Evolutionary conservation across 1,139 yeast species (phyloP), one percentile per base, ranked within the genome.

Genomic region (Saccharomycopsis phalli): DNA sequence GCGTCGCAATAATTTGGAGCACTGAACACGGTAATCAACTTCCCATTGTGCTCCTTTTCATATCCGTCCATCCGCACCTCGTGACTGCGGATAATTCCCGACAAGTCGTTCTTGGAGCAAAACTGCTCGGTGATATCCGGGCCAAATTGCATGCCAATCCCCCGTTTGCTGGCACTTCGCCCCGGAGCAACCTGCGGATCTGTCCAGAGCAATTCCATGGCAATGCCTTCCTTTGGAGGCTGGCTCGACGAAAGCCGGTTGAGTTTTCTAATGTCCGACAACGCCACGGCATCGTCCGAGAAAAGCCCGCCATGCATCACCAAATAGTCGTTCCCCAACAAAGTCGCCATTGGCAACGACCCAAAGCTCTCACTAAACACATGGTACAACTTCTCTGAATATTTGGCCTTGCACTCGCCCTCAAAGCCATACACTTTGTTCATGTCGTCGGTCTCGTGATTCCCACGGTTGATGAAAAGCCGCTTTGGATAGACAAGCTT

Each of bases 1-100:
- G 81, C 67, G 56, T 93, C 99, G 62, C 97, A 88, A 60, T 91
- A 91, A 60, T 93, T 88, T 31, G 99, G 99, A 0, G 99, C 98
- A 60, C 94, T 80, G 60, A 91, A 91, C 18, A 91, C 95, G 0
- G 99, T 91, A 44, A 87, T 75, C 40, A 91, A 72, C 52, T 78
- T 70, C 7, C 94, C 94, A 46, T 80, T 70, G 55, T 91, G 99
- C 56, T 91, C 97, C 40, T 69, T 69, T 50, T 86, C 88, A 45
- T 81, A 86, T 37, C 99, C 99, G 5, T 71, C 78, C 82, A 81
- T 81, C 55, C 97, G 71, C 5, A 91, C 96, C 61, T 91, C 98
- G 56, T 91, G 99, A 2, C 96, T 86, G 53, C 99, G 71, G 53
- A 91, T 81, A 32, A 93, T 73, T 47, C 86, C 91, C 53, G 81